phyloP scores from a whole-genome alignment of 352 stramenopile genomes.

The Phytophthora citrophthora region DNA sequence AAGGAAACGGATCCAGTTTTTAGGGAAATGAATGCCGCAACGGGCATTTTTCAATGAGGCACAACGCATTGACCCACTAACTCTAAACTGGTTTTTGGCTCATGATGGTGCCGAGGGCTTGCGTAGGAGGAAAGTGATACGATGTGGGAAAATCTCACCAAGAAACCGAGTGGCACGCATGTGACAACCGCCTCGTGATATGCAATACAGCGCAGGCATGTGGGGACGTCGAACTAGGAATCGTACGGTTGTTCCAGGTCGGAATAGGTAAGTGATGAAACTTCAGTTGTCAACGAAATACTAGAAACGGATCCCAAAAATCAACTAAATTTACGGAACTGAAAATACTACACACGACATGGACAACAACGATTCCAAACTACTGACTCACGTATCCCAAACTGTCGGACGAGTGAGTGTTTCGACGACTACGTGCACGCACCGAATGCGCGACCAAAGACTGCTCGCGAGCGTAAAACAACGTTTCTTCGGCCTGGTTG shows the following conservation, averaged over 20 bases:
- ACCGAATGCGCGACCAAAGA: slow-evolving; percentile 24
- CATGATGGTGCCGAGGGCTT: neutral
- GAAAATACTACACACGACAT: too few species aligned
- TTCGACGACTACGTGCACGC: slow-evolving; percentile 13
- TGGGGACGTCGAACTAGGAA: too few species aligned
- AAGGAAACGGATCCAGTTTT: neutral
- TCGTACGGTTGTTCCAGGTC: too few species aligned
- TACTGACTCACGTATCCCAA: too few species aligned
- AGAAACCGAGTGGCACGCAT: neutral
- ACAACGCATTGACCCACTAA: neutral
- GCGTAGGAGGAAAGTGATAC: neutral
- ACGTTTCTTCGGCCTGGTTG: slow-evolving; percentile 38
- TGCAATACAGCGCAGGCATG: too few species aligned
- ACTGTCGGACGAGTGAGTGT: slow-evolving; percentile 4
- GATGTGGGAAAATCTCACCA: neutral
- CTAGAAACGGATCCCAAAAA: too few species aligned
- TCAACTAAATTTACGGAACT: too few species aligned
- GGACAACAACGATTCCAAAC: too few species aligned
- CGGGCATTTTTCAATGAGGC: neutral
- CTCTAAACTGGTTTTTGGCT: slow-evolving; percentile 1
- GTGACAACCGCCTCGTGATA: neutral
- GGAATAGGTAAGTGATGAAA: too few species aligned
- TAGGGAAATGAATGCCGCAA: neutral
- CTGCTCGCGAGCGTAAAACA: slow-evolving; percentile 34
- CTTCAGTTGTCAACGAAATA: too few species aligned